Conservation (phyloP, 1,284 basidiomycete genomes). For the Trichosporon asahii region DNA sequence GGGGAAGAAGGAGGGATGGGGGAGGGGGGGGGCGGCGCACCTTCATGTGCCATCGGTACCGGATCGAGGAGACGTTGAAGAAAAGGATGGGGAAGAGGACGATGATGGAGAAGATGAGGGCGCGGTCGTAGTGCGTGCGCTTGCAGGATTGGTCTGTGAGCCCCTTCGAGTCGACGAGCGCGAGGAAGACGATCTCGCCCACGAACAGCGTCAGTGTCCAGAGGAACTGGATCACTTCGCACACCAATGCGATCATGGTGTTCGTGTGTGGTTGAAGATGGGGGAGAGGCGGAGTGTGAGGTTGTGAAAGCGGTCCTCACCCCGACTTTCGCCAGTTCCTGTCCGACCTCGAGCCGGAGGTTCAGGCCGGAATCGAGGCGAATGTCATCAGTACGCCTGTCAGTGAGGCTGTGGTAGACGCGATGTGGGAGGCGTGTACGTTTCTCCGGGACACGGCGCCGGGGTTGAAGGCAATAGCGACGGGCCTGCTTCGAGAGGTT, state of each 20-base stretch:
- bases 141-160: not conserved
- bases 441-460: not conserved
- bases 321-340: not conserved
- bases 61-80: not conserved
- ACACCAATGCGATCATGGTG: not conserved
- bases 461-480: not conserved
- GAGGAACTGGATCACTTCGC: conserved; percentile 1
- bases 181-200: not conserved
- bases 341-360: not conserved
- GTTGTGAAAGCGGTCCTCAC: no score
- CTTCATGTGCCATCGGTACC: conserved; percentile 2
- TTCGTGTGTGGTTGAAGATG: not conserved
- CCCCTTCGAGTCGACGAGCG: not conserved
- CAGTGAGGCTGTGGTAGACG: not conserved
- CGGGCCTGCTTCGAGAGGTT: not conserved
- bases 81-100: not conserved
- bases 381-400: not conserved
- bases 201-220: not conserved
- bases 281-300: not conserved
- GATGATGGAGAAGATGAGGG: not conserved
- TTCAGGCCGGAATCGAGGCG: not conserved
- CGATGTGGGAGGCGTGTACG: not conserved
- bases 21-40: not conserved
- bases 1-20: not conserved
- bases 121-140: not conserved